Evolutionary conservation across 2,329 filamentous ascomycete species (phyloP).

Genomic region (Apiospora malaysiana): DNA sequence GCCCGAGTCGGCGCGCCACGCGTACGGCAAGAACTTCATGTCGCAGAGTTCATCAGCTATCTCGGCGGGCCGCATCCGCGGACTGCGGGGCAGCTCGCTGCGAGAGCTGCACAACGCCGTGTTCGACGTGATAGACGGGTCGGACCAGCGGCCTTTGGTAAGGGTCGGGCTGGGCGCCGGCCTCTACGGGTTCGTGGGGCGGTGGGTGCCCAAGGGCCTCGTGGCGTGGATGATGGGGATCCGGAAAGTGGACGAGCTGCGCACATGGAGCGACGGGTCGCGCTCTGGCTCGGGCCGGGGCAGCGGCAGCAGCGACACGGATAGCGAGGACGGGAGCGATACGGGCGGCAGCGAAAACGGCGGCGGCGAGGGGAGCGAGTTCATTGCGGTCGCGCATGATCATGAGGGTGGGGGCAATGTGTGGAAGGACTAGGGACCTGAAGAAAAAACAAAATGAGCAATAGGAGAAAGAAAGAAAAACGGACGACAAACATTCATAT

Average conservation of each 20-base stretch:
- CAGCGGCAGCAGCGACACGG: slow-evolving; percentile 40
- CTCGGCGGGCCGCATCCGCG: slow-evolving; percentile 62
- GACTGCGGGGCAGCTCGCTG: slow-evolving; percentile 72
- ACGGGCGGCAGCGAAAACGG: slow-evolving; percentile 38
- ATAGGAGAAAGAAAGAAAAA: background rate
- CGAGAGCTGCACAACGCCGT: slow-evolving; percentile 84
- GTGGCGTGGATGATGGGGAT: slow-evolving; percentile 96
- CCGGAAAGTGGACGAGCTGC: slow-evolving; percentile 63
- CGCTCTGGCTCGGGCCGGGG: slow-evolving; percentile 35
- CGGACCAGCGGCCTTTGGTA: slow-evolving; percentile 65
- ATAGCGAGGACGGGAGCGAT: slow-evolving; percentile 38
- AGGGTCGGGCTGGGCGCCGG: slow-evolving; percentile 85
- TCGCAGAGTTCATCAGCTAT: slow-evolving; percentile 61
- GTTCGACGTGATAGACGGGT: slow-evolving; percentile 83
- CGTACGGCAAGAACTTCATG: slow-evolving; percentile 68
- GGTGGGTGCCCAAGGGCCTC: slow-evolving; percentile 75
- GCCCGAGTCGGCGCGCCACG: slow-evolving; percentile 64
- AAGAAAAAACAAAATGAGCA: background rate
- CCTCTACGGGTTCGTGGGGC: slow-evolving; percentile 84
- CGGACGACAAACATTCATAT: background rate
- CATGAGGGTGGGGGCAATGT: slow-evolving; percentile 48
- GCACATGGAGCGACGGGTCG: slow-evolving; percentile 55
- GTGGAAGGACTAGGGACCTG: slow-evolving; percentile 45
- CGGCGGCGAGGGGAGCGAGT: slow-evolving; percentile 51
- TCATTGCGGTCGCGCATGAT: slow-evolving; percentile 56